A percentile compares a stretch with the other conserved stretches of the same genome.
phyloP scores from a whole-genome alignment of 805 yeast species.

The Kodamaea sagamina region DNA sequence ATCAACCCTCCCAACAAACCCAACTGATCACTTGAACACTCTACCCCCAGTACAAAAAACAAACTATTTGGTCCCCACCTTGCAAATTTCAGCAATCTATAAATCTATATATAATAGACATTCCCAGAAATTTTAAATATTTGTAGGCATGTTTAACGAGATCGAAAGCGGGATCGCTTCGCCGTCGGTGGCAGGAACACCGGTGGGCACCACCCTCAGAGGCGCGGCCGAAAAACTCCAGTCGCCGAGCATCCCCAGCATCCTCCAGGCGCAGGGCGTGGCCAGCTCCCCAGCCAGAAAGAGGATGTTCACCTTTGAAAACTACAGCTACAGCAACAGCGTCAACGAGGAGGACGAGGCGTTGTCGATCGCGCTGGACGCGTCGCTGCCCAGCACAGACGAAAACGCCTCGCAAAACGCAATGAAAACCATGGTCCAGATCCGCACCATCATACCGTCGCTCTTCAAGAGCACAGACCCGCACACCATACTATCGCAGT shows the following conservation, averaged over 20 bases:
- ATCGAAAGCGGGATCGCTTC: no score
- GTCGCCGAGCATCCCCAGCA: background rate
- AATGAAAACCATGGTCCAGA: slow-evolving; percentile 1
- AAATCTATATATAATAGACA: no score
- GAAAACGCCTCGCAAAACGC: slow-evolving; percentile 1
- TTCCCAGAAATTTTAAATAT: no score
- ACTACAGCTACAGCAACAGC: slow-evolving; percentile 13
- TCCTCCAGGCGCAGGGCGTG: background rate
- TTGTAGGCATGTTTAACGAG: no score
- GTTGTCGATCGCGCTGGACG: slow-evolving; percentile 12
- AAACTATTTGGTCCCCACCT: no score
- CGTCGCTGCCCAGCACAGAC: slow-evolving; percentile 2
- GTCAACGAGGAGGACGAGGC: slow-evolving; percentile 14
- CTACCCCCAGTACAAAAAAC: no score
- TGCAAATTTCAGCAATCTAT: no score
- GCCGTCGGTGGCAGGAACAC: no score
- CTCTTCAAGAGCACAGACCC: slow-evolving; percentile 8
- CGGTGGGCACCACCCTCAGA: no score
- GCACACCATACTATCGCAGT: slow-evolving; percentile 10
- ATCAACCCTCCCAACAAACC: no score
- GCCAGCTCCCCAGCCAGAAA: background rate
- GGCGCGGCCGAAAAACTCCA: background rate
- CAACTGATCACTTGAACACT: no score
- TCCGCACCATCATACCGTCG: slow-evolving; percentile 10
- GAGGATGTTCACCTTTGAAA: slow-evolving; percentile 1